Evolutionary conservation across 2,329 filamentous ascomycete genomes (phyloP).

Genomic region (Beauveria caledonica): DNA sequence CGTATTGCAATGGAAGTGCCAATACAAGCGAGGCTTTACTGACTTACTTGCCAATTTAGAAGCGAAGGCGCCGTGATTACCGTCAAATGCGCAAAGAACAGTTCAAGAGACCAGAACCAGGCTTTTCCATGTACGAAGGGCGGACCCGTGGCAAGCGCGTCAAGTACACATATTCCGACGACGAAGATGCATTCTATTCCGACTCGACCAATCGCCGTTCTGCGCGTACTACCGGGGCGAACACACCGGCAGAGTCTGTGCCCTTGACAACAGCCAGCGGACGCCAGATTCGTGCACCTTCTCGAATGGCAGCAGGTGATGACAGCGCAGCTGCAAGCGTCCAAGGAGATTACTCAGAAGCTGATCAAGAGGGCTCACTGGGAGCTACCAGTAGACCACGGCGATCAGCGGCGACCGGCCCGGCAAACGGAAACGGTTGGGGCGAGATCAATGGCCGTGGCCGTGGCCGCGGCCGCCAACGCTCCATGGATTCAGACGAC

Average conservation of each 20-base stretch:
- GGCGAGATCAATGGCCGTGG: slow-evolving; percentile 15
- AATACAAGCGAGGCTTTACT: slow-evolving; percentile 7
- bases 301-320: slow-evolving; percentile 52
- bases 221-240: slow-evolving; percentile 63
- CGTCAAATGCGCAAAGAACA: slow-evolving; percentile 76
- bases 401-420: slow-evolving; percentile 41
- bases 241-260: slow-evolving; percentile 61
- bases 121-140: slow-evolving; percentile 91
- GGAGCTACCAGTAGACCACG: slow-evolving; percentile 41
- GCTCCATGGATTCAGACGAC: slow-evolving; percentile 53
- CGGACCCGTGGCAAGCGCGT: slow-evolving; percentile 92
- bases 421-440: slow-evolving; percentile 49
- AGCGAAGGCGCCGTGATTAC: slow-evolving; percentile 89
- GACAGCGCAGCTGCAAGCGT: slow-evolving; percentile 39
- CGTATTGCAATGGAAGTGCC: slow-evolving; percentile 16
- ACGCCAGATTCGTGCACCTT: slow-evolving; percentile 67
- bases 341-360: slow-evolving; percentile 35
- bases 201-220: slow-evolving; percentile 60
- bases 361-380: slow-evolving; percentile 31
- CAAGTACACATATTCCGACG: slow-evolving; percentile 92
- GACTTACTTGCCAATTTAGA: slow-evolving; percentile 42
- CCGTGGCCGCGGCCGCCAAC: slow-evolving; percentile 25
- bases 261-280: slow-evolving; percentile 73
- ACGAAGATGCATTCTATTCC: slow-evolving; percentile 64
- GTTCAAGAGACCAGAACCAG: slow-evolving; percentile 79